Conservation (phyloP, 306 rosid species). For the Purshia tridentata region DNA sequence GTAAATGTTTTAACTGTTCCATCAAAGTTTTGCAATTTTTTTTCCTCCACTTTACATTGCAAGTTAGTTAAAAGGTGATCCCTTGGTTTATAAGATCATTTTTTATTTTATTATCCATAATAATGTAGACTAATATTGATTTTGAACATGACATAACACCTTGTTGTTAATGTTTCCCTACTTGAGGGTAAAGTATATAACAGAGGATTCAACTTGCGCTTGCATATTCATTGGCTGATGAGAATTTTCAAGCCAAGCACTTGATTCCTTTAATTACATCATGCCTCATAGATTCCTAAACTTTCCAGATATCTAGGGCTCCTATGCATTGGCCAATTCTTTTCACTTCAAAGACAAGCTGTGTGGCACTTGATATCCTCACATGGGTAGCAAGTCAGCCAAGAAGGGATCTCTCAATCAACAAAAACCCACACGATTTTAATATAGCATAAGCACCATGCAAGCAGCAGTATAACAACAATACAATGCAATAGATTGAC, state of each 20-base stretch:
- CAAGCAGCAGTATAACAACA: background rate
- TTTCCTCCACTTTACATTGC: background rate
- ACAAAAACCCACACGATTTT: background rate
- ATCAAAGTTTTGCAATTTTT: background rate
- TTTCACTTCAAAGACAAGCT: background rate
- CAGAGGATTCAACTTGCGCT: background rate
- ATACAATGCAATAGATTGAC: background rate
- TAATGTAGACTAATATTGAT: background rate
- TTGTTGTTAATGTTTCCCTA: background rate
- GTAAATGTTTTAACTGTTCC: background rate
- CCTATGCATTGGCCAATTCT: background rate
- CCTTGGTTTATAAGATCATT: background rate
- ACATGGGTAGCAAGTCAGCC: background rate
- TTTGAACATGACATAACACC: background rate
- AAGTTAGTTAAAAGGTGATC: background rate
- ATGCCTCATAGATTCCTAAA: background rate
- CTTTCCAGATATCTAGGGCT: background rate
- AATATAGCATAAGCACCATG: background rate
- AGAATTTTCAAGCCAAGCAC: background rate
- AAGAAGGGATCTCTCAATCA: background rate
- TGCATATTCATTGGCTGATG: background rate
- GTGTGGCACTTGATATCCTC: background rate
- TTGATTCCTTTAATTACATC: background rate
- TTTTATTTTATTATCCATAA: background rate
- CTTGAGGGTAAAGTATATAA: background rate